phyloP scores from a whole-genome alignment of 176 grass and related monocot species.

The Juncus inflexus region DNA sequence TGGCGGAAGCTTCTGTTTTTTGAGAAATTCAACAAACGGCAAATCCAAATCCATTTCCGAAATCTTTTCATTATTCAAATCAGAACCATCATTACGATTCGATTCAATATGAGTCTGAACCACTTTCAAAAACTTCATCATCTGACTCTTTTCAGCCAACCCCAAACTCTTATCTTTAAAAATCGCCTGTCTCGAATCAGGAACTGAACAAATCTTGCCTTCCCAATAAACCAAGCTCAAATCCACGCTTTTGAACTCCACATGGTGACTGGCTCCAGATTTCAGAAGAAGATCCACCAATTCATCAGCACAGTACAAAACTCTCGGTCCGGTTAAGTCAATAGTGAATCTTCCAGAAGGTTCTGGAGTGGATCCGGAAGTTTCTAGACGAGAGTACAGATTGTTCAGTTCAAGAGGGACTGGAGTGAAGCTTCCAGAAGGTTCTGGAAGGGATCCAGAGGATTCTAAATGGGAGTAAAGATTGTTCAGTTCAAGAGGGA shows the following conservation, averaged over 20 bases:
- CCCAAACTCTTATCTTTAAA: constrained; percentile 64
- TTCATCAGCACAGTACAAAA: constrained; percentile 84
- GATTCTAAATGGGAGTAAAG: not conserved
- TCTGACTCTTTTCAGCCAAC: constrained; percentile 52
- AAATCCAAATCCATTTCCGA: constrained; percentile 59
- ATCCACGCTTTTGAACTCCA: constrained; percentile 86
- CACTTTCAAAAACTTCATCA: constrained; percentile 70
- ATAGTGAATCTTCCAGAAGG: constrained; percentile 44
- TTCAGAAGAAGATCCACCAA: constrained; percentile 65
- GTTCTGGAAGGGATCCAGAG: constrained; percentile 23
- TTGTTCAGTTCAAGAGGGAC: constrained; percentile 38
- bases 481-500: constrained; percentile 24
- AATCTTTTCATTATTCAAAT: constrained; percentile 35
- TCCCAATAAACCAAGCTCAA: constrained; percentile 76
- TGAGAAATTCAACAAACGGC: constrained; percentile 73
- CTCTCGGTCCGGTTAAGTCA: constrained; percentile 63
- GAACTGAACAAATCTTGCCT: constrained; percentile 59
- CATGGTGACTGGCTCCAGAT: constrained; percentile 70
- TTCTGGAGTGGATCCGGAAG: constrained; percentile 47
- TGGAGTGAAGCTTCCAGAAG: not conserved
- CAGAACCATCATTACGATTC: not conserved
- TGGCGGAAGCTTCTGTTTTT: constrained; percentile 51
- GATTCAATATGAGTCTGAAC: constrained; percentile 53
- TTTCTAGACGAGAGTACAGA: constrained; percentile 56
- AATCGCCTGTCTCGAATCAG: constrained; percentile 68